These are phyloP conservation scores for Alloteropsis angusta DNA, from an alignment of 202 grass and related monocot genomes.

Conservation along the genomic window DNA sequence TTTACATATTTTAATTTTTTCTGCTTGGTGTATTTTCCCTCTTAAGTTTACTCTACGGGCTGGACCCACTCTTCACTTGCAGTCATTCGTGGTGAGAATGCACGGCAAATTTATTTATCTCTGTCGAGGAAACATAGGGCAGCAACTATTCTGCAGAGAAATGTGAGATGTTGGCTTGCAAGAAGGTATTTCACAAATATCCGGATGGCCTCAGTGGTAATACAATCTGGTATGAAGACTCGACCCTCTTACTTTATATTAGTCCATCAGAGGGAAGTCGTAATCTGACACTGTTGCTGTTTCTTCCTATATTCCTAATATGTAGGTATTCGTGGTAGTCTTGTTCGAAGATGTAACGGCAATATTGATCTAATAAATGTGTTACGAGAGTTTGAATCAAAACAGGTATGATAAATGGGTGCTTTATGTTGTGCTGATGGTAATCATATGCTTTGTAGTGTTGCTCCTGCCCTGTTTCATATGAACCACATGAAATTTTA, in stretches of 20 bases:
- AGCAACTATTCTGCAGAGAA: constrained; percentile 59
- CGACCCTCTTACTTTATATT: background rate
- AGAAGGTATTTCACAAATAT: constrained; percentile 56
- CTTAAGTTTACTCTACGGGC: background rate
- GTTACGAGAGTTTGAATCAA: constrained; percentile 47
- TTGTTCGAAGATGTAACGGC: constrained; percentile 68
- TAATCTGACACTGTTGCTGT: constrained; percentile 1
- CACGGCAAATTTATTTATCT: constrained; percentile 47
- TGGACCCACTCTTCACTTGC: background rate
- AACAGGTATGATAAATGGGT: constrained; percentile 43
- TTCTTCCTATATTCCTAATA: constrained; percentile 22
- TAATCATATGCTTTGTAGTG: background rate
- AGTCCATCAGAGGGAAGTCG: background rate
- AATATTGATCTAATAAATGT: constrained; percentile 59
- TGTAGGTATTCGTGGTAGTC: constrained; percentile 65
- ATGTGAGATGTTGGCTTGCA: constrained; percentile 51
- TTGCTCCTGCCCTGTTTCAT: constrained; percentile 1
- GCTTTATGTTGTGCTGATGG: background rate
- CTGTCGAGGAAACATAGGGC: constrained; percentile 55
- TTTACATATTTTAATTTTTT: constrained; percentile 8
- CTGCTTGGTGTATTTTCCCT: background rate
- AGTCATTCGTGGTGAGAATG: constrained; percentile 84
- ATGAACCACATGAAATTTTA: background rate
- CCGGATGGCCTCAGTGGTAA: constrained; percentile 54
- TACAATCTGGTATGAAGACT: constrained; percentile 75